Evolutionary conservation across 2,329 filamentous ascomycete species (phyloP).

Genomic region (Colletotrichum horii): DNA sequence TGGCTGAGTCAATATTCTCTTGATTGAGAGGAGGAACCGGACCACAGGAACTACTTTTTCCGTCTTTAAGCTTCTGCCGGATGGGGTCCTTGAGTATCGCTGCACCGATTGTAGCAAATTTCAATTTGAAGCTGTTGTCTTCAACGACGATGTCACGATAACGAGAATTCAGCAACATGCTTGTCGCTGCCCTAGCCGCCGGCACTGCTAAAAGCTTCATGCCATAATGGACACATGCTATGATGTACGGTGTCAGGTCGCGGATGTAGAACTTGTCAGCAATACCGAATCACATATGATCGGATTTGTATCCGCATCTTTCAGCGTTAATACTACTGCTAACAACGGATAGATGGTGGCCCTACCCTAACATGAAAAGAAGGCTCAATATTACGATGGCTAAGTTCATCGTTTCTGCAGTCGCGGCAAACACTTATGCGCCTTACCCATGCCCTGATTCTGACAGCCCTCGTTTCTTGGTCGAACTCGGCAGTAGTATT

Average conservation of each 20-base stretch:
- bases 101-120: slow-evolving; percentile 36
- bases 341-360: too few relatives aligned
- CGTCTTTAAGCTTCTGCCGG: slow-evolving; percentile 27
- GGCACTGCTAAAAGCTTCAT: slow-evolving; percentile 45
- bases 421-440: neutral
- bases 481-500: neutral
- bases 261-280: slow-evolving; percentile 42
- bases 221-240: slow-evolving; percentile 34
- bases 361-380: neutral
- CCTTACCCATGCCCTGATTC: neutral
- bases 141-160: slow-evolving; percentile 41
- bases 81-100: slow-evolving; percentile 33
- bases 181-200: slow-evolving; percentile 51
- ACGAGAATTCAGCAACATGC: slow-evolving; percentile 44
- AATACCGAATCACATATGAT: slow-evolving; percentile 28
- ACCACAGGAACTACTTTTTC: slow-evolving; percentile 35
- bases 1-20: slow-evolving; percentile 35
- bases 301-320: slow-evolving; percentile 46
- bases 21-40: slow-evolving; percentile 33
- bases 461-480: neutral
- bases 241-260: slow-evolving; percentile 45
- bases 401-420: neutral
- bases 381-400: neutral
- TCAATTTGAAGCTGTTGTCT: slow-evolving; percentile 31
- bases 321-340: too few relatives aligned